phyloP scores from a whole-genome alignment of 495 filamentous ascomycete species.

The Podospora australis region DNA sequence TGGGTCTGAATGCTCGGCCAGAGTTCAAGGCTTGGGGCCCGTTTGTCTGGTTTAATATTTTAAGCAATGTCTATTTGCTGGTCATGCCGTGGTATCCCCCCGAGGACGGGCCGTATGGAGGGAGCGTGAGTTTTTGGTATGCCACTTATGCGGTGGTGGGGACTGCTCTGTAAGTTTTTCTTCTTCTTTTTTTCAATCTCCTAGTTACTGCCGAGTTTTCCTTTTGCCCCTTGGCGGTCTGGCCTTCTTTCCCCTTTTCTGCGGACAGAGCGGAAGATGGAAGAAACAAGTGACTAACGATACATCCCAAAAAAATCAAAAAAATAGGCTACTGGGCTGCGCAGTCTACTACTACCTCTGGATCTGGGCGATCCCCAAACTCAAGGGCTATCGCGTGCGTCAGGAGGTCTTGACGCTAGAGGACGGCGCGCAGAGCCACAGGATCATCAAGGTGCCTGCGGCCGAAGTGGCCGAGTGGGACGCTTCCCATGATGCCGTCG shows the following conservation, averaged over 20 bases:
- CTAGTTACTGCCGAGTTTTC: too few species aligned
- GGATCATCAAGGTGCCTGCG: constrained; percentile 48
- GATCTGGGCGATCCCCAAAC: constrained; percentile 46
- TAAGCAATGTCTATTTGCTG: constrained; percentile 51
- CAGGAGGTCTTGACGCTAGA: constrained; percentile 47
- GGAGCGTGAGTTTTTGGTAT: constrained; percentile 63
- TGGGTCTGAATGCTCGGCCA: constrained; percentile 31
- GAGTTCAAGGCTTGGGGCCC: constrained; percentile 51
- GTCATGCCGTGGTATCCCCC: constrained; percentile 64
- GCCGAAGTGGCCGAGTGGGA: constrained; percentile 47
- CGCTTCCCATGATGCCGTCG: constrained; percentile 49
- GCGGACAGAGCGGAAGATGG: background rate
- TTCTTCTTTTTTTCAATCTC: background rate
- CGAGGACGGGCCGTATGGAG: constrained; percentile 45
- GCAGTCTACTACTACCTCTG: constrained; percentile 52
- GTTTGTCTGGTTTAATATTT: constrained; percentile 47
- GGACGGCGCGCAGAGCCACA: constrained; percentile 45
- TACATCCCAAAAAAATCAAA: background rate
- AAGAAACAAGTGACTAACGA: background rate
- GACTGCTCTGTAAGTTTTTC: constrained; percentile 45
- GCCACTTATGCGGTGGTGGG: constrained; percentile 54
- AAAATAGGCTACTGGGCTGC: constrained; percentile 42
- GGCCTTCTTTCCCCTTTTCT: background rate
- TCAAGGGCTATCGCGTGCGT: constrained; percentile 45
- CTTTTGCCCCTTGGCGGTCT: background rate